Base-by-base conservation (phyloP, 495 filamentous ascomycete genomes). In the Aspergillus indologenus region DNA sequence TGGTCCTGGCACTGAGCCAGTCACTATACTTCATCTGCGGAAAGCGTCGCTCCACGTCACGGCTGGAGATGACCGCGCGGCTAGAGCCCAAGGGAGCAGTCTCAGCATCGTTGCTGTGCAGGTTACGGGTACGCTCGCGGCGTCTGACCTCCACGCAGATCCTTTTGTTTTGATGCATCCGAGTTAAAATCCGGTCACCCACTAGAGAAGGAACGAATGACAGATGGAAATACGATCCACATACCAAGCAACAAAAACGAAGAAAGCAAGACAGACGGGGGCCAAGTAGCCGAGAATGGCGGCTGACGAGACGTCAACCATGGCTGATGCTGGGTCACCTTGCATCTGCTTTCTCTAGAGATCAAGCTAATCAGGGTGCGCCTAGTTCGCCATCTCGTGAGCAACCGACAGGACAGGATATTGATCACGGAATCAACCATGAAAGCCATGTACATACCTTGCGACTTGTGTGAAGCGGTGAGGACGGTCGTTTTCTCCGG, bases 1-100 rank as follows among this genome's bases (percentile, higher is more conserved):
- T 49, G 46, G 5, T 23, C 43, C 26, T 53, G 19, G n/a, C 29
- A 47, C 86, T 77, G 57, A 88, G 82, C 92, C 92, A 96, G 54
- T 78, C 79, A 74, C 94, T 95, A 76, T 96, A 96, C 70, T 93
- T 93, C 52, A 84, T 83, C 66, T 90, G 78, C 0, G 92, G 92
- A 65, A 96, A 96, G 58, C 91, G 87, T 59, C 91, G 88, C 64
- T 96, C 93, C 44, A 96, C 90, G 68, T 96, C 92, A 21, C 20
- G 12, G 8, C 26, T 45, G 18, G 57, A 48, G 2, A 66, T 47
- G 12, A 56, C 26, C n/a, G 46, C 46, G 20, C 44, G 19, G 48
- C 42, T 23, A n/a, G 40, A 47, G 12, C 49, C 47, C 31, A 61
- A 48, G 12, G 60, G 60, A 19, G 49, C 56, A 19, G 52, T 53